Evolutionary conservation across 1,284 basidiomycete genomes (phyloP).

Genomic region (Agroathelia rolfsii): DNA sequence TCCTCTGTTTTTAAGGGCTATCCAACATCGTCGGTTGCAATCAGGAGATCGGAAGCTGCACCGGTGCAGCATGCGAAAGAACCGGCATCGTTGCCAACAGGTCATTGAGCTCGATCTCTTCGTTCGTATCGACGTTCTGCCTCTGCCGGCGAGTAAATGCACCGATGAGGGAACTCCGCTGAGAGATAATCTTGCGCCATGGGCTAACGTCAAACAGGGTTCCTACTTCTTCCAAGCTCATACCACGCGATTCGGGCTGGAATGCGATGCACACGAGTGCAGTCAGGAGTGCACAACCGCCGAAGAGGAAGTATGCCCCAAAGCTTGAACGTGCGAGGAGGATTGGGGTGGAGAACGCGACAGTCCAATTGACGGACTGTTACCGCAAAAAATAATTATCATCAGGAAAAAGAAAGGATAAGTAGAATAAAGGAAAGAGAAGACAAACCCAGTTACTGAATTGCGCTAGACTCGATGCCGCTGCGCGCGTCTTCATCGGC

Average conservation of each 20-base stretch:
- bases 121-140: no score
- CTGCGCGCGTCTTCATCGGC: slow-evolving; percentile 27
- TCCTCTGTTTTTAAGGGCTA: no score
- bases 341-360: slow-evolving; percentile 36
- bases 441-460: slow-evolving; percentile 26
- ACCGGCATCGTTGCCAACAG: slow-evolving; percentile 9
- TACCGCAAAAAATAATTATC: not conserved
- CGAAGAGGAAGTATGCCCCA: slow-evolving; percentile 42
- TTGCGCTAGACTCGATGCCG: slow-evolving; percentile 29
- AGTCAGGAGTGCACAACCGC: slow-evolving; percentile 26
- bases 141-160: no score
- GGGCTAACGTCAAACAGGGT: slow-evolving; percentile 24
- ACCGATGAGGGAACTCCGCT: no score
- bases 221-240: slow-evolving; percentile 32
- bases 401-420: not conserved
- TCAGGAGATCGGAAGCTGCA: no score
- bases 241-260: slow-evolving; percentile 37
- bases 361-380: slow-evolving; percentile 32
- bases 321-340: slow-evolving; percentile 34
- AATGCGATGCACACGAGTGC: slow-evolving; percentile 29
- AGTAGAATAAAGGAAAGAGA: slow-evolving; percentile 13
- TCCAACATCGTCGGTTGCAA: no score
- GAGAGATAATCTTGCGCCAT: slow-evolving; percentile 12
- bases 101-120: no score
- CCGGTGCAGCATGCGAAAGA: no score